Percentiles rank a stretch among this genome's conserved stretches.
Evolutionary conservation across 2,329 filamentous ascomycete species (phyloP).

Genomic region (Tetracladium maxilliforme): DNA sequence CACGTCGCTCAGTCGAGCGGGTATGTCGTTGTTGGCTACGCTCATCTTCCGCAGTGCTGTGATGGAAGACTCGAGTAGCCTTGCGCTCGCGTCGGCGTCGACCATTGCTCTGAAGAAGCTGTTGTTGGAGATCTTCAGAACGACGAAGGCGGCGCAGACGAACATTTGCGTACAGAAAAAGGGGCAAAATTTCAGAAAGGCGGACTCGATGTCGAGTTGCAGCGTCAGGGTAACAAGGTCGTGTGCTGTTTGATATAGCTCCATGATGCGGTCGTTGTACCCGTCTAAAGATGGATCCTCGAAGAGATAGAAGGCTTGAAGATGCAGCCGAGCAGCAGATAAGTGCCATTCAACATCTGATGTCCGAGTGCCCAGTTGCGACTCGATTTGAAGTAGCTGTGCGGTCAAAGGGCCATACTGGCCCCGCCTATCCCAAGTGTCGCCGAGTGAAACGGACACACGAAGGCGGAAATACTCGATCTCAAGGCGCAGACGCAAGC

Average conservation of each 20-base stretch:
- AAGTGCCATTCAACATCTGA: constrained; percentile 3
- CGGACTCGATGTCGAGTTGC: too few species aligned
- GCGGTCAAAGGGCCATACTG: constrained; percentile 1
- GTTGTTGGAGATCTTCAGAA: not conserved
- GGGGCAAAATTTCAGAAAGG: too few species aligned
- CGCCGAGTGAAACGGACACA: not conserved
- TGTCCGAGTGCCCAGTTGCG: constrained; percentile 1
- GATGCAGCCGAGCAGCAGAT: constrained; percentile 7
- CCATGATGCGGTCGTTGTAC: constrained; percentile 6
- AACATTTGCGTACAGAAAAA: too few species aligned
- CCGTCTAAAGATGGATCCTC: constrained; percentile 6
- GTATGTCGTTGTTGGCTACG: constrained; percentile 4
- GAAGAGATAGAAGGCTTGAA: constrained; percentile 10
- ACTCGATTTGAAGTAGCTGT: constrained; percentile 1
- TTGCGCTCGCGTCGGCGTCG: constrained; percentile 1
- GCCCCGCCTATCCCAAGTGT: constrained; percentile 1
- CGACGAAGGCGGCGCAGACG: constrained; percentile 5
- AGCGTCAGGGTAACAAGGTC: too few species aligned
- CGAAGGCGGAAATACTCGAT: constrained; percentile 4
- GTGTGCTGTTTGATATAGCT: constrained; percentile 6
- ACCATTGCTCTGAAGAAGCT: not conserved
- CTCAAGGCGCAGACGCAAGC: constrained; percentile 3
- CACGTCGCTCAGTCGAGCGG: constrained; percentile 3
- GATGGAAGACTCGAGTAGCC: constrained; percentile 2
- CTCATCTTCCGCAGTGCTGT: constrained; percentile 1